Conservation (phyloP, 1,284 basidiomycete genomes). For the Ustilago loliicola region DNA sequence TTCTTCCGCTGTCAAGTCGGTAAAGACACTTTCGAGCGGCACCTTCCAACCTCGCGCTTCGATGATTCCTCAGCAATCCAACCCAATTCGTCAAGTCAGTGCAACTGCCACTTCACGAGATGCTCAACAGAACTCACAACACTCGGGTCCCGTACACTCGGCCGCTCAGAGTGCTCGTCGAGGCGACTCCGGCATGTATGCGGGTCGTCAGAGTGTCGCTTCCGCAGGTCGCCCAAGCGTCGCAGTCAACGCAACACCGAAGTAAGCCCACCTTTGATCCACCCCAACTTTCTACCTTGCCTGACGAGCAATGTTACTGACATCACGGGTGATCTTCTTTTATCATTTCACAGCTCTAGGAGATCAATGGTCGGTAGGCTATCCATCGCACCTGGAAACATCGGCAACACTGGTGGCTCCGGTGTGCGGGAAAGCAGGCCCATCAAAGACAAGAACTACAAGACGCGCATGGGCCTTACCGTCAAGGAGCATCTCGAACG, state of each 20-base stretch:
- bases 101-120: slow-evolving; percentile 15
- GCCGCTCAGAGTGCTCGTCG: slow-evolving; percentile 36
- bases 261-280: slow-evolving; percentile 36
- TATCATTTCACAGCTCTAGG: slow-evolving; percentile 19
- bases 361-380: slow-evolving; percentile 50
- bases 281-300: not conserved
- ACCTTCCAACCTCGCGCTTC: slow-evolving; percentile 45
- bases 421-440: slow-evolving; percentile 46
- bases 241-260: slow-evolving; percentile 56
- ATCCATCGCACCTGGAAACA: slow-evolving; percentile 54
- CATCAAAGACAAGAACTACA: slow-evolving; percentile 60
- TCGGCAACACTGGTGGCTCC: slow-evolving; percentile 41
- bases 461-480: slow-evolving; percentile 61
- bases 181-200: slow-evolving; percentile 42
- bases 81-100: slow-evolving; percentile 26
- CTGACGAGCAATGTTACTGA: not conserved
- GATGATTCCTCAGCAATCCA: slow-evolving; percentile 54
- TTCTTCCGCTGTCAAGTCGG: slow-evolving; percentile 49
- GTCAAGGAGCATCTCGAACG: slow-evolving; percentile 60
- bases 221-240: slow-evolving; percentile 53
- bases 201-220: slow-evolving; percentile 50
- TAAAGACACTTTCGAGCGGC: slow-evolving; percentile 40
- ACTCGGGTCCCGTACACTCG: slow-evolving; percentile 35
- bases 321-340: not conserved
- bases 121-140: slow-evolving; percentile 24